phyloP scores from a whole-genome alignment of 805 yeast genomes.

The Millerozyma acaciae region DNA sequence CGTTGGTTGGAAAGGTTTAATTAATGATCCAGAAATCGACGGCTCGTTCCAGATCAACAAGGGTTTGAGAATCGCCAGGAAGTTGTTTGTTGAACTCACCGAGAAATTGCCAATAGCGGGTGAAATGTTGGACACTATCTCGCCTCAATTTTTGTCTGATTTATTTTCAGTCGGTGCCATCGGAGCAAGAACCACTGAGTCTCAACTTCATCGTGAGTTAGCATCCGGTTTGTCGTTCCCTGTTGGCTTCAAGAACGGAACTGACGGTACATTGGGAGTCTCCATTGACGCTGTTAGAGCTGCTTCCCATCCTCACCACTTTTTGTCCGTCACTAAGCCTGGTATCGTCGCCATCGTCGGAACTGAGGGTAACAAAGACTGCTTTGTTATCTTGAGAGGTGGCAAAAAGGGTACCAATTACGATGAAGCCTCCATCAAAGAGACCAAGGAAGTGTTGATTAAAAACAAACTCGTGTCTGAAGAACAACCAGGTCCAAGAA shows the following conservation, averaged over 20 bases:
- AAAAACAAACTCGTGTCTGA: conserved; percentile 47
- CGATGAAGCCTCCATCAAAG: conserved; percentile 69
- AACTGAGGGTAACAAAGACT: conserved; percentile 87
- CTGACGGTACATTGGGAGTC: conserved; percentile 92
- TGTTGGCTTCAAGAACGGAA: conserved; percentile 96
- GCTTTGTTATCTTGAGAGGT: conserved; percentile 91
- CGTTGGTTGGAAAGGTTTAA: conserved; percentile 98
- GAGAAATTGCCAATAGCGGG: conserved; percentile 88
- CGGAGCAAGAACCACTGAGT: conserved; percentile 98
- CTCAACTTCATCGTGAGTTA: conserved; percentile 94
- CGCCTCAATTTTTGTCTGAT: conserved; percentile 93
- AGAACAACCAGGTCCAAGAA: conserved; percentile 51
- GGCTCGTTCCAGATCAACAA: conserved; percentile 90
- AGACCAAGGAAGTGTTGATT: conserved; percentile 57
- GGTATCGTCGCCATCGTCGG: conserved; percentile 96
- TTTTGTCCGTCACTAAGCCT: conserved; percentile 90
- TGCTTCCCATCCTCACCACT: conserved; percentile 90
- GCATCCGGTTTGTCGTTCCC: conserved; percentile 98
- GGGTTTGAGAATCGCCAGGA: conserved; percentile 86
- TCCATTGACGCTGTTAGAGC: conserved; percentile 94
- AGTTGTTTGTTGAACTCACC: conserved; percentile 79
- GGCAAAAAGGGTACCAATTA: conserved; percentile 91
- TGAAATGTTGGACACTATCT: conserved; percentile 96
- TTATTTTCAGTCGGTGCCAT: conserved; percentile 95
- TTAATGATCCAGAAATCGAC: conserved; percentile 95